Evolutionary conservation across 176 grass and related monocot genomes (phyloP), one percentile per base, ranked within the genome.

Genomic region (Pontederia paniculata): DNA sequence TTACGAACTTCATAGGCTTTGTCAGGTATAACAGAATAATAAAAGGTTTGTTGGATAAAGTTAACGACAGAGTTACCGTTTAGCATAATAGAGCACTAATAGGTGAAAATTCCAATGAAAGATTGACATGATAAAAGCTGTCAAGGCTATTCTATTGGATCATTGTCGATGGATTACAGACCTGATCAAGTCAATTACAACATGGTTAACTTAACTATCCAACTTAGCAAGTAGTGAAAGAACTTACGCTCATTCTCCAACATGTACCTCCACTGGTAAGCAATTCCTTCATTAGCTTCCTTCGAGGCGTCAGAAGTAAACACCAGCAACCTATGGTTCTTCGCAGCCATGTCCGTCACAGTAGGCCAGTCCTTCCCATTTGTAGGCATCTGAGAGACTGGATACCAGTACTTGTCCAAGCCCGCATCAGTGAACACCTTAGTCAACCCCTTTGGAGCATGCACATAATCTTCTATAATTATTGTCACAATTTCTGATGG

Each of bases 381-480:
- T 13, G 48, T 70, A 50, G 86, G 93, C 86, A 97, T 90, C 60
- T 97, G 86, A 1, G 93, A 72, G 57, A 87, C 71, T 8, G 93
- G 93, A 60, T 87, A 90, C 83, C 65, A 84, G 61, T 88, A 90
- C 62, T 90, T 97, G 48, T 72, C 79, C 77, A 97, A 79, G 70
- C 78, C 83, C 42, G 93, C 77, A 66, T 82, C 67, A 44, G 70
- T 78, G 63, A 97, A 90, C 52, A 90, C 41, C 71, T 88, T 97
- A 67, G 76, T 84, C 57, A 90, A 76, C 56, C 93, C 80, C 80
- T 84, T 90, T 0, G 79, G 80, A 43, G 93, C 62, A 21, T 53
- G 83, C 48, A 97, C 83, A 46, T 97, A 97, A 61, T 97, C 93
- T 65, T 97, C 93, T 9, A 97, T 90, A 70, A 97, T 84, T 81